Evolutionary conservation across 805 yeast genomes (phyloP).

Genomic region (Torulaspora microellipsoides): DNA sequence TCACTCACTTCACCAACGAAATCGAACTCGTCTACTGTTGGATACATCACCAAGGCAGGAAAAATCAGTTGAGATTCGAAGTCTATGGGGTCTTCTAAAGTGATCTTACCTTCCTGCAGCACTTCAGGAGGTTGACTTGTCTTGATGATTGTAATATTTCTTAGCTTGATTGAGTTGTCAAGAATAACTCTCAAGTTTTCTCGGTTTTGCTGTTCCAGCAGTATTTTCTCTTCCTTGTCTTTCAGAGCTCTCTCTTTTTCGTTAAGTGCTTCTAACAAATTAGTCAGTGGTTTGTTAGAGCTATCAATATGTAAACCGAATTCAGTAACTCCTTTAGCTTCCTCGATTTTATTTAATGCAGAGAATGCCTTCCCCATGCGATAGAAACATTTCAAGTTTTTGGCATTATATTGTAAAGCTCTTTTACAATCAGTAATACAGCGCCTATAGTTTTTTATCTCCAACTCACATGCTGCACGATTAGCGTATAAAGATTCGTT

Average conservation of each 20-base stretch:
- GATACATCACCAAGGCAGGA: constrained; percentile 78
- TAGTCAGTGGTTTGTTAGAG: constrained; percentile 51
- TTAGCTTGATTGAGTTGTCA: constrained; percentile 53
- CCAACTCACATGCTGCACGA: constrained; percentile 89
- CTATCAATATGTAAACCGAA: constrained; percentile 63
- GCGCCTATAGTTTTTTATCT: constrained; percentile 74
- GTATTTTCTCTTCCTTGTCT: constrained; percentile 27
- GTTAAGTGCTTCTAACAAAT: constrained; percentile 40
- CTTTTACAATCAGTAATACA: constrained; percentile 83
- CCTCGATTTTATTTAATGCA: constrained; percentile 62
- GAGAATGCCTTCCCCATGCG: constrained; percentile 80
- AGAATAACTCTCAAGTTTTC: constrained; percentile 43
- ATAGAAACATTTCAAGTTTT: constrained; percentile 76
- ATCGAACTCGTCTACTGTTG: constrained; percentile 80
- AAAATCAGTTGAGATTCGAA: constrained; percentile 73
- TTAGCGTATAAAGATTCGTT: constrained; percentile 66
- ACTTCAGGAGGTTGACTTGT: constrained; percentile 54
- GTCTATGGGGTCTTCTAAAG: constrained; percentile 61
- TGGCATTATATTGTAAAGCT: constrained; percentile 60
- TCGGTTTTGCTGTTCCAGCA: constrained; percentile 29
- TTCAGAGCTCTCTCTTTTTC: constrained; percentile 37
- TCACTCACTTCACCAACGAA: constrained; percentile 73
- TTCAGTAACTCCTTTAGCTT: constrained; percentile 59
- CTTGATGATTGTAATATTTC: constrained; percentile 50
- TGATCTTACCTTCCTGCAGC: constrained; percentile 48